Evolutionary conservation across 192 early-diverging fungal species (phyloP).

Genomic region (Allomyces macrogynus): DNA sequence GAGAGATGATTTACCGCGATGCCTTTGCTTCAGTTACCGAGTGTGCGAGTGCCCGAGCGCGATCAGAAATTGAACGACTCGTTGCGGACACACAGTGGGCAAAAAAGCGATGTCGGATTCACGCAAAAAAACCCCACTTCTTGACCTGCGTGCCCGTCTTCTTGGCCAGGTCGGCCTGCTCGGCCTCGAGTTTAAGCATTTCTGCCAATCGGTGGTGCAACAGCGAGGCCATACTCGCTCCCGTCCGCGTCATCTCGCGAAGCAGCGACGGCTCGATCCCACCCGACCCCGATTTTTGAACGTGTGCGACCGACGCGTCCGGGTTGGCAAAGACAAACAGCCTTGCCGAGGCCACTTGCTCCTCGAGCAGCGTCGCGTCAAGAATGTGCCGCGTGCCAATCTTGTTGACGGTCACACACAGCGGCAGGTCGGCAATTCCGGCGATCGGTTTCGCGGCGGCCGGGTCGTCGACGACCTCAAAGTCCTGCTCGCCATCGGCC

Average conservation of each 20-base stretch:
- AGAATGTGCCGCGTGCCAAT: constrained; percentile 65
- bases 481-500: constrained; percentile 62
- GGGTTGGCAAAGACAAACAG: constrained; percentile 65
- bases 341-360: constrained; percentile 60
- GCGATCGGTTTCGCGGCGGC: constrained; percentile 59
- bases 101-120: too few relatives aligned
- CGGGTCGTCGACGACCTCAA: constrained; percentile 77
- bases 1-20: too few relatives aligned
- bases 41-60: too few relatives aligned
- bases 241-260: constrained; percentile 35
- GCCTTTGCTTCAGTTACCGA: too few relatives aligned
- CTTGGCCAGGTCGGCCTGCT: too few relatives aligned
- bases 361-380: constrained; percentile 77
- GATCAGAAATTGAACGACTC: too few relatives aligned
- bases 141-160: too few relatives aligned
- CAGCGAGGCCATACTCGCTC: too few relatives aligned
- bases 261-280: constrained; percentile 55
- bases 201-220: too few relatives aligned
- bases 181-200: too few relatives aligned
- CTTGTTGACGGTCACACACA: constrained; percentile 67
- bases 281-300: constrained; percentile 64
- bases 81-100: too few relatives aligned
- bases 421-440: constrained; percentile 61
- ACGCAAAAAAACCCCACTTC: too few relatives aligned
- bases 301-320: constrained; percentile 55